Evolutionary conservation across 148 eudicot species (phyloP).

Genomic region (Linanthus parryae): DNA sequence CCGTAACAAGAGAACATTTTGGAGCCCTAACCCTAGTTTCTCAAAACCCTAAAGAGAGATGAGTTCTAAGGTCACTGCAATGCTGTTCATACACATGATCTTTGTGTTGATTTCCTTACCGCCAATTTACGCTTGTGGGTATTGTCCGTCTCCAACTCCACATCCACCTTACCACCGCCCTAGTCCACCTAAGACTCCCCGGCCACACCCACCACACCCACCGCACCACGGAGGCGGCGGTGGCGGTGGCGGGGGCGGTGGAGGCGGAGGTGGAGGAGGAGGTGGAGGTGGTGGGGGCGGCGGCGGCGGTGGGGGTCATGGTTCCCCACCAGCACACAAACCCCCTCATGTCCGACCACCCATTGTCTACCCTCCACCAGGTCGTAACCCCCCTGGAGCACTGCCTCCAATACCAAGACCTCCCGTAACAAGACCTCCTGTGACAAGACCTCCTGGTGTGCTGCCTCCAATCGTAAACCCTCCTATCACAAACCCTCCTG

Average conservation of each 20-base stretch:
- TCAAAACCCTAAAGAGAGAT: slow-evolving; percentile 18
- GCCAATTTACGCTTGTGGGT: slow-evolving; percentile 53
- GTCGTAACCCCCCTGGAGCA: slow-evolving; percentile 12
- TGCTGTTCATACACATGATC: slow-evolving; percentile 47
- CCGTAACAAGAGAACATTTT: too few species aligned
- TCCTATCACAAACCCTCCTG: slow-evolving; percentile 27
- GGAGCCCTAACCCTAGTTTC: too few species aligned
- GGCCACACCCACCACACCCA: slow-evolving; percentile 20
- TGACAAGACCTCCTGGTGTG: slow-evolving; percentile 40
- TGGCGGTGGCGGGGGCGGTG: not conserved
- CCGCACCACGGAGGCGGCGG: not conserved
- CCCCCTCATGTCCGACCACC: not conserved
- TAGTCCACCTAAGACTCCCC: slow-evolving; percentile 11
- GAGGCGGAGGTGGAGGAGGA: not conserved
- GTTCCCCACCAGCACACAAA: slow-evolving; percentile 12
- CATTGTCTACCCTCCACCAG: slow-evolving; percentile 8
- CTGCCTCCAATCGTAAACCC: too few species aligned
- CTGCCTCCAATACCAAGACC: slow-evolving; percentile 22
- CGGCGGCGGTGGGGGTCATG: not conserved
- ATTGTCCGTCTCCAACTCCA: slow-evolving; percentile 47
- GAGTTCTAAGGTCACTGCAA: slow-evolving; percentile 37
- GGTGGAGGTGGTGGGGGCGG: not conserved
- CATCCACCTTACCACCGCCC: slow-evolving; percentile 44
- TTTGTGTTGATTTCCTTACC: slow-evolving; percentile 53
- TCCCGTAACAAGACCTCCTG: slow-evolving; percentile 23